Evolutionary conservation across 441 rosid genomes (phyloP).

Genomic region (Caryocar brasiliense): DNA sequence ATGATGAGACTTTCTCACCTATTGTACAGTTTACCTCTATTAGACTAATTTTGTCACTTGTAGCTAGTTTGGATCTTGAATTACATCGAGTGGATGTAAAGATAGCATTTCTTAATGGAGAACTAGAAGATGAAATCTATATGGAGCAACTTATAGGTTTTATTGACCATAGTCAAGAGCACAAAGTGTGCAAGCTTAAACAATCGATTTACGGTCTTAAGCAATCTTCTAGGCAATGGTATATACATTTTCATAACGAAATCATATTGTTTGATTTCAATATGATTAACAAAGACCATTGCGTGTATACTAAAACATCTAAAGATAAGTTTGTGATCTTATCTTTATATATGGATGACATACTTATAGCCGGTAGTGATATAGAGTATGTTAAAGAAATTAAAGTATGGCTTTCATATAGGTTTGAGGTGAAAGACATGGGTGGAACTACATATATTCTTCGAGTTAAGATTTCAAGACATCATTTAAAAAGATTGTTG

Average conservation of each 20-base stretch:
- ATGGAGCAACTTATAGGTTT: background rate
- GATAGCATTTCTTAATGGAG: background rate
- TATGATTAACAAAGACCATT: background rate
- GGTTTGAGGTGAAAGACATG: conserved; percentile 1
- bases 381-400: background rate
- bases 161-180: background rate
- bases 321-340: background rate
- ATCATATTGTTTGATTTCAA: background rate
- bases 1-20: background rate
- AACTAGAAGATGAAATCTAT: background rate
- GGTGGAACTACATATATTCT: background rate
- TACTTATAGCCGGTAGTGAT: background rate
- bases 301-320: background rate
- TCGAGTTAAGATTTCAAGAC: background rate
- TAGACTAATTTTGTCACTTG: background rate
- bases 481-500: background rate
- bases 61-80: background rate
- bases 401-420: background rate
- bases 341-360: conserved; percentile 1
- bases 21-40: background rate
- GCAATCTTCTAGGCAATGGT: background rate
- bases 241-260: background rate
- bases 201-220: background rate
- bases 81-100: background rate
- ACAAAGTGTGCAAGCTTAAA: background rate